Base-by-base conservation (phyloP, 2,329 filamentous ascomycete species). In the Nigrospora sphaerica region DNA sequence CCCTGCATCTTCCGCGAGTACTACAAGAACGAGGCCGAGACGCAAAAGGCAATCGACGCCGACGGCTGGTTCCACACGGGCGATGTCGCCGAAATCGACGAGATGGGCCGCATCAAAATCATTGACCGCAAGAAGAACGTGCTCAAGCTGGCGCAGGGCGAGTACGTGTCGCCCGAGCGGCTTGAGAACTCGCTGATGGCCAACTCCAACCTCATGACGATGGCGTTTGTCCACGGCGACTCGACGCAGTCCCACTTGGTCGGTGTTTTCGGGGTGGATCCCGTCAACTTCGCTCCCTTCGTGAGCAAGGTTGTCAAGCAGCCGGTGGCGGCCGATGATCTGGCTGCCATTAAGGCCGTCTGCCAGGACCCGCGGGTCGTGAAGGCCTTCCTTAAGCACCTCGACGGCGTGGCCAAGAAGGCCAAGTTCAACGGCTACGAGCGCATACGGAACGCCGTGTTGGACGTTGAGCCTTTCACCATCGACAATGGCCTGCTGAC, bases 61-160 rank as follows among this genome's bases (percentile, higher is more conserved):
- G 90, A 96, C 54, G 93, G 93, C 51, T 98, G 93, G 93, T 97
- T 98, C 79, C 86, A 87, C 64, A 96, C 90, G 0, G 93, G 93
- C 46, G 93, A 98, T 59, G 92, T 98, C 54, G 88, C 83, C 60
- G 80, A 83, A 53, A 75, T 98, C 19, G 93, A 98, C 66, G 82
- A 83, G 55, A 68, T 87, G 61, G 93, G 93, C 51, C 88, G 91
- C 50, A 85, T 97, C 74, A 83, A 81, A 67, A 95, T 98, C 67
- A 85, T 98, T 58, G 93, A 98, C 68, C 90, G 93, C 58, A 85
- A 90, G 70, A 98, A 98, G 85, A 97, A 97, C 69, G 88, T 98
- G n/a, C 81, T 98, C 62, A 98, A 98, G 78, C 81, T 98, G 46
- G 85, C 92, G 0, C 93, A 98, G 68, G 93, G 93, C 65, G 93